A percentile compares a stretch with the other conserved stretches of the same genome.
Evolutionary conservation across 768 basidiomycete species (phyloP).

Genomic region (Auriscalpium microsporum): DNA sequence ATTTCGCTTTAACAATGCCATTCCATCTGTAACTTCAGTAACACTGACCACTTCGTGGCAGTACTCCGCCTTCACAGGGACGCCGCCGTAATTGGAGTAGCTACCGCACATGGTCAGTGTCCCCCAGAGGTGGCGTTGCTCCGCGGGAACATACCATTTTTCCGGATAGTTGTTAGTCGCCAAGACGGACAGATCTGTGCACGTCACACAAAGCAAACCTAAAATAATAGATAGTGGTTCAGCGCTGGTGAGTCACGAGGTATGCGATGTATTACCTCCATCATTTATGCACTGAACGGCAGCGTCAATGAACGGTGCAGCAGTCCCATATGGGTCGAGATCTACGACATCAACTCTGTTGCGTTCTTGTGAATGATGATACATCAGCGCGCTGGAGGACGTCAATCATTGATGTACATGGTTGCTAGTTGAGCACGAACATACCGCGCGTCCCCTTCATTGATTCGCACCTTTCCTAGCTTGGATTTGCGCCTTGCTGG

Average conservation of each 20-base stretch:
- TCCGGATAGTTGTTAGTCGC: constrained; percentile 93
- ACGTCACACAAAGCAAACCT: constrained; percentile 93
- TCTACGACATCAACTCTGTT: constrained; percentile 90
- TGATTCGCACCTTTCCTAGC: constrained; percentile 61
- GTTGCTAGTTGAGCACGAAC: constrained; percentile 8
- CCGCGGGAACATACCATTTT: constrained; percentile 60
- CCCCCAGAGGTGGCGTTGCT: too few relatives aligned
- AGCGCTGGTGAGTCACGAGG: not conserved
- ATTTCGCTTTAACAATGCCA: too few relatives aligned
- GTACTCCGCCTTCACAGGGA: constrained; percentile 87
- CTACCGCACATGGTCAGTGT: constrained; percentile 29
- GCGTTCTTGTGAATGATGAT: constrained; percentile 67
- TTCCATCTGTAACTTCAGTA: too few relatives aligned
- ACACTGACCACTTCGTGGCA: constrained; percentile 80
- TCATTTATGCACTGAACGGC: constrained; percentile 85
- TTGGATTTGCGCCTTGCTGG: constrained; percentile 1
- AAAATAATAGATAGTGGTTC: not conserved
- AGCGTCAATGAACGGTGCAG: constrained; percentile 92
- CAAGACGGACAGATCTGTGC: constrained; percentile 90
- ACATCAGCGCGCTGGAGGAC: constrained; percentile 70
- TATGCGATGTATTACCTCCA: constrained; percentile 49
- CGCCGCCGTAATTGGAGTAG: constrained; percentile 92
- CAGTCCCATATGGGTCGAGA: constrained; percentile 95
- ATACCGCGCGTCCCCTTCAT: constrained; percentile 93
- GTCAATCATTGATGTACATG: not conserved